Evolutionary conservation across 2,329 filamentous ascomycete species (phyloP), one percentile per base, ranked within the genome.

Genomic region (Arthrinium puccinioides): DNA sequence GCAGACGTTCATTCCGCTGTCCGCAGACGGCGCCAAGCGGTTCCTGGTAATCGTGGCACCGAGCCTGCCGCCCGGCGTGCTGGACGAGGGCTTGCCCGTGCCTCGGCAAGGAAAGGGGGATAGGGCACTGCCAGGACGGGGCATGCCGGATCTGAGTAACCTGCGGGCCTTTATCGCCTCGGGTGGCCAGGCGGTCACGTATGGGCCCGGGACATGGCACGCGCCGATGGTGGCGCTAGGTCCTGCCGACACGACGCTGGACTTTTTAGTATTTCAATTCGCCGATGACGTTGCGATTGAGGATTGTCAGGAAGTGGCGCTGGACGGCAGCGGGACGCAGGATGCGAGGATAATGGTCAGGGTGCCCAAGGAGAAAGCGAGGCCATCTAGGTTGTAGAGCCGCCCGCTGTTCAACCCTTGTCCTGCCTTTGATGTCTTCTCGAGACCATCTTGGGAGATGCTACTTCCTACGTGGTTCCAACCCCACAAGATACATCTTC

Each of bases 211-310:
- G 5, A 96, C 88, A 37, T 98, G 90, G 77, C 92, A 98, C 67
- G 88, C 90, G 43, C 92, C 92, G 1, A 97, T 98, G 90, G 84
- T 88, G 11, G 88, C 87, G 13, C 61, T 97, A 33, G 89, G 89
- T 0, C 45, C 55, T 3, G 39, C 51, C 3, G 69, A 63, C 2
- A 63, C 66, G 19, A 70, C 79, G 15, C 68, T 96, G 32, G 87
- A 92, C 55, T 97, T 96, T 59, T 76, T 94, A 5, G 90, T 97
- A 2, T 76, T 85, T 47, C 90, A 97, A 65, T 92, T 85, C 64
- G 80, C 81, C 23, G 97, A 94, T 60, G 88, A 85, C 3, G 82
- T 92, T 10, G 75, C 64, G 1, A 64, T 72, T 2, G 90, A 97
- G 63, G 92, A 98, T 61, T 95, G 87, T 52, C 87, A 98, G 66